phyloP scores from a whole-genome alignment of 2,329 filamentous ascomycete genomes.

The Cladosporium sp. region DNA sequence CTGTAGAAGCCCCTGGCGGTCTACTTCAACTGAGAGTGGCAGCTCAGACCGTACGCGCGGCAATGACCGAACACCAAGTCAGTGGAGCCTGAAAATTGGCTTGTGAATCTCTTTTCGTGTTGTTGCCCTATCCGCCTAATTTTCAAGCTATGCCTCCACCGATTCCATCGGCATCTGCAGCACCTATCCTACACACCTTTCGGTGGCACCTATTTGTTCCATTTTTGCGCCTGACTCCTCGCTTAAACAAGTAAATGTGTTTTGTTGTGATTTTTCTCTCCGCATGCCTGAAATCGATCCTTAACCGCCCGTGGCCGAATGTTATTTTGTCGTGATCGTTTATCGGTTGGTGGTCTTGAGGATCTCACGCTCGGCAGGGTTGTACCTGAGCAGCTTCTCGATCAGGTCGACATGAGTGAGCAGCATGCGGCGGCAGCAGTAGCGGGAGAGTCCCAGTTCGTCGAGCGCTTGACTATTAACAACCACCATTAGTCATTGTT shows the following conservation, averaged over 20 bases:
- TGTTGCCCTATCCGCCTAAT: background rate
- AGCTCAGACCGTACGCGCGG: background rate
- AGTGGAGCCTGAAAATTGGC: background rate
- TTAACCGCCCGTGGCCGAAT: too few relatives aligned
- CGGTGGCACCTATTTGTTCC: background rate
- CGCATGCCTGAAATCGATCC: background rate
- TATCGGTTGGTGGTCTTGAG: slow-evolving; percentile 30
- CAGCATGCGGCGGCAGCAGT: slow-evolving; percentile 98
- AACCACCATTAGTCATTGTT: background rate
- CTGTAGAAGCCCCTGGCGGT: background rate
- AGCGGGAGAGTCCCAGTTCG: slow-evolving; percentile 86
- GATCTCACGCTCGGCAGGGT: slow-evolving; percentile 41
- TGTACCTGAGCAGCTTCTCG: slow-evolving; percentile 86
- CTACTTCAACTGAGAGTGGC: background rate
- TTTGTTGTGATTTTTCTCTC: background rate
- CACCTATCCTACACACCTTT: background rate
- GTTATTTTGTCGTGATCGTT: background rate
- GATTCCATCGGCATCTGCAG: background rate
- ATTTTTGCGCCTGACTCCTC: slow-evolving; percentile 17
- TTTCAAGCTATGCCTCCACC: background rate
- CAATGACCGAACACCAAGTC: background rate
- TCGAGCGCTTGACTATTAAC: slow-evolving; percentile 88
- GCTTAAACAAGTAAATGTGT: slow-evolving; percentile 2
- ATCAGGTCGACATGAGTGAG: slow-evolving; percentile 99
- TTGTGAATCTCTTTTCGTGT: background rate